Percentiles rank a stretch among this genome's conserved stretches.
These are phyloP conservation scores for Fusarium tricinctum DNA, from an alignment of 2,329 filamentous ascomycete genomes.

Conservation along the genomic window DNA sequence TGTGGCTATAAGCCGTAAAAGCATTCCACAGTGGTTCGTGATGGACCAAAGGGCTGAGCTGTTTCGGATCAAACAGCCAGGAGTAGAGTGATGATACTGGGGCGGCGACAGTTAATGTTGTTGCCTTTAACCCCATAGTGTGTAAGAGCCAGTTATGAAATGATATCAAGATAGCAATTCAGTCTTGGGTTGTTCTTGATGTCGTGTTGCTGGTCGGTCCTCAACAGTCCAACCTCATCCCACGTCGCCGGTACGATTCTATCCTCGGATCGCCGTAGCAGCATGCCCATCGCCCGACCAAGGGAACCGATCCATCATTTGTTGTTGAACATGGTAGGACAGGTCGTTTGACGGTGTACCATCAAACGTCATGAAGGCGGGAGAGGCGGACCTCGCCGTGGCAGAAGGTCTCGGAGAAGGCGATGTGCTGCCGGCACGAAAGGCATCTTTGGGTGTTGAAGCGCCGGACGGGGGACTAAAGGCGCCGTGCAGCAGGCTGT, in stretches of 20 bases:
- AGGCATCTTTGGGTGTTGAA: slow-evolving; percentile 49
- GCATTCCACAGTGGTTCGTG: slow-evolving; percentile 29
- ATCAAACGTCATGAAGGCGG: slow-evolving; percentile 62
- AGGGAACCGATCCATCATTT: slow-evolving; percentile 63
- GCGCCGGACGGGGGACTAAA: slow-evolving; percentile 38
- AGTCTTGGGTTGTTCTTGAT: slow-evolving; percentile 30
- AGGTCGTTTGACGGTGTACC: slow-evolving; percentile 62
- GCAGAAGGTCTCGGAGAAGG: slow-evolving; percentile 55
- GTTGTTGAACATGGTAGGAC: slow-evolving; percentile 57
- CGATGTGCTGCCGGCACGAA: slow-evolving; percentile 44
- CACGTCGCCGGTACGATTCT: slow-evolving; percentile 44
- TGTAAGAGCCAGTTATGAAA: slow-evolving; percentile 21
- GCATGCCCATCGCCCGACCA: slow-evolving; percentile 63
- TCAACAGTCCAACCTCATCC: slow-evolving; percentile 27
- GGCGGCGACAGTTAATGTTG: background rate
- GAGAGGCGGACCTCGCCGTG: slow-evolving; percentile 60
- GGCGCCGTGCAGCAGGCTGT: slow-evolving; percentile 54
- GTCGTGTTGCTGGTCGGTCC: slow-evolving; percentile 15
- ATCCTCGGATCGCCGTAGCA: slow-evolving; percentile 64
- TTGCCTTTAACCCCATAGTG: slow-evolving; percentile 3
- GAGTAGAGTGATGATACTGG: slow-evolving; percentile 26
- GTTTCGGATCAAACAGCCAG: slow-evolving; percentile 43
- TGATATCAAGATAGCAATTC: slow-evolving; percentile 35
- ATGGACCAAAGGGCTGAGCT: slow-evolving; percentile 30
- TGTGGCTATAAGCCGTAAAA: slow-evolving; percentile 38